Base-by-base conservation (phyloP, 2,329 filamentous ascomycete genomes). In the Trichoderma arundinaceum region DNA sequence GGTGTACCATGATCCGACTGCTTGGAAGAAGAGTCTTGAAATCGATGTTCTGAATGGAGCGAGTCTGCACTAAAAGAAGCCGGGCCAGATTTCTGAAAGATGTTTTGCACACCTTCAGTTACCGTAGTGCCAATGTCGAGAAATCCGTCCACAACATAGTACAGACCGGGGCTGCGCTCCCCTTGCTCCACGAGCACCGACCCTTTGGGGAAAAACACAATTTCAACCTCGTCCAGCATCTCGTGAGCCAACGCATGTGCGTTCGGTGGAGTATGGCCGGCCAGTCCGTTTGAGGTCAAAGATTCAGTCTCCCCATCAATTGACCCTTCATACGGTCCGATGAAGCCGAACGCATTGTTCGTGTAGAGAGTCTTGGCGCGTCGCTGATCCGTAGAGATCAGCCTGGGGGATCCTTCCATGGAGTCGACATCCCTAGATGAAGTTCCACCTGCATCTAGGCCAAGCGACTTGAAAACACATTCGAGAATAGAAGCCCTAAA, bases 81-180 rank as follows among this genome's bases (percentile, higher is more conserved):
- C 12, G 72, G 67, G 6, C 70, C 71, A 5, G 74, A 70, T 6
- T 73, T 69, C 17, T 76, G 72, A 17, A 78, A 65, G 6, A 78
- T 74, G 44, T 76, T 76, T 33, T 75, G 77, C 5, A 73, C 67
- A n/a, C 72, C 71, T 22, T 74, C 74, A 2, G 72, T 72, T 13
- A 68, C 72, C 5, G 92, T 89, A n/a, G 96, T 90, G 68, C 92
- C 93, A 49, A 98, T 94, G 73, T 99, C 95, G 41, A 99, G 81
- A 72, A 99, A 99, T 0, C 95, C 95, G 75, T 99, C 95, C 57
- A 99, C 91, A 3, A 99, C 94, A 77, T 99, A 99, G 79, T 99
- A 99, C 0, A 99, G 77, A 0, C 95, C 95, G 0, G 95, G 95
- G 71, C 96, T 97, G n/a, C 95, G 87, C 76, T 99, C 95, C 9